These are phyloP conservation scores for Lepiota venenata DNA, from an alignment of 768 basidiomycete species.

Conservation along the genomic window DNA sequence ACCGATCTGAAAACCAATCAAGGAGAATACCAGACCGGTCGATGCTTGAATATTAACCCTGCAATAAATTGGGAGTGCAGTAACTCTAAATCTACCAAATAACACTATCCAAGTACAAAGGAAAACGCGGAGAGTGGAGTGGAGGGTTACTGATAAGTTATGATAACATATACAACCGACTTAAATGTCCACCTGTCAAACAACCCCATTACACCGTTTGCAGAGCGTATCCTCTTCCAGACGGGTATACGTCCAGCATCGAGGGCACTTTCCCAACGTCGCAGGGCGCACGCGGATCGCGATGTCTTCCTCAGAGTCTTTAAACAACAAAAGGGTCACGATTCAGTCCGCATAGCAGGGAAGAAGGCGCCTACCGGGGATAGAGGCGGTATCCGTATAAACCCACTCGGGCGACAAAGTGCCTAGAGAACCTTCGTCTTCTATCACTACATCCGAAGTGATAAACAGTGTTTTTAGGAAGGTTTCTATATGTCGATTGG, in stretches of 20 bases:
- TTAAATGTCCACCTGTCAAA: slow-evolving; percentile 1
- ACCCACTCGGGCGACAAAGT: slow-evolving; percentile 44
- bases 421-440: slow-evolving; percentile 40
- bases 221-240: slow-evolving; percentile 53
- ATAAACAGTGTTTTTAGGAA: slow-evolving; percentile 76
- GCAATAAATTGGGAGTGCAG: no score
- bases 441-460: slow-evolving; percentile 65
- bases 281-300: slow-evolving; percentile 63
- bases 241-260: slow-evolving; percentile 85
- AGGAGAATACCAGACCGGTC: no score
- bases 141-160: no score
- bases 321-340: not conserved
- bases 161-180: no score
- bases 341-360: not conserved
- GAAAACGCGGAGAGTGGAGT: no score
- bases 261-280: slow-evolving; percentile 68
- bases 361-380: slow-evolving; percentile 42
- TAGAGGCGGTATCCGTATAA: slow-evolving; percentile 37
- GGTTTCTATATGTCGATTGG: slow-evolving; percentile 38
- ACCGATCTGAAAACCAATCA: no score
- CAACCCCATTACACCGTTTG: slow-evolving; percentile 48
- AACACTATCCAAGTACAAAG: no score
- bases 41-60: no score
- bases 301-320: slow-evolving; percentile 30
- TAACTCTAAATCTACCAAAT: no score